Conservation (phyloP, 192 early-diverging fungal genomes). For the Backusella macrospora region DNA sequence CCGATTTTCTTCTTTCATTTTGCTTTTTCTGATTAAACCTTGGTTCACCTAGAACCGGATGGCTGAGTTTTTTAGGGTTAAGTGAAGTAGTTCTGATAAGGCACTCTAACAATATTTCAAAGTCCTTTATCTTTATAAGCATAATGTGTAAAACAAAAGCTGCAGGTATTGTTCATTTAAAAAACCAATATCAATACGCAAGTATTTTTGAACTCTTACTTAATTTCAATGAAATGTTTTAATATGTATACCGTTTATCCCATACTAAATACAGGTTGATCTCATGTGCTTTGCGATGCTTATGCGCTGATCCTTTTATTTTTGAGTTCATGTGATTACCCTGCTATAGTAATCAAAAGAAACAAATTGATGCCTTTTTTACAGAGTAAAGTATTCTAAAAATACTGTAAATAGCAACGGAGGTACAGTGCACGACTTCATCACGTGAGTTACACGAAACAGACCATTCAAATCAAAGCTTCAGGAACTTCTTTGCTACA, state of each 20-base stretch:
- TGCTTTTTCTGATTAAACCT: too few relatives aligned
- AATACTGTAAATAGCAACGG: not conserved
- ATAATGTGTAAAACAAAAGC: too few relatives aligned
- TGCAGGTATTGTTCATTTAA: too few relatives aligned
- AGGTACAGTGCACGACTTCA: not conserved
- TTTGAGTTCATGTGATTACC: not conserved
- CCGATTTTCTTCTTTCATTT: too few relatives aligned
- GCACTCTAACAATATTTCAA: too few relatives aligned
- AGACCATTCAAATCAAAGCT: not conserved
- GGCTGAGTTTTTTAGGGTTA: too few relatives aligned
- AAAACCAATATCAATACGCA: too few relatives aligned
- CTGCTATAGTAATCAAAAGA: slow-evolving; percentile 9
- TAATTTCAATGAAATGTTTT: not conserved
- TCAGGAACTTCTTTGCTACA: too few relatives aligned
- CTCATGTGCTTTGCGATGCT: not conserved
- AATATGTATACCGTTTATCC: slow-evolving; percentile 5
- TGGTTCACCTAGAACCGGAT: too few relatives aligned
- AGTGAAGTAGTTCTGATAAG: too few relatives aligned
- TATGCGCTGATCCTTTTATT: not conserved
- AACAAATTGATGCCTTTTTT: slow-evolving; percentile 7
- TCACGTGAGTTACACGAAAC: slow-evolving; percentile 4
- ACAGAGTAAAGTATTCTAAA: not conserved
- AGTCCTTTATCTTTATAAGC: too few relatives aligned
- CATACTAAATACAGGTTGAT: not conserved
- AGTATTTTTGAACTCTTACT: not conserved